Conservation (phyloP, 352 stramenopile species). For the Pythium aphanidermatum region DNA sequence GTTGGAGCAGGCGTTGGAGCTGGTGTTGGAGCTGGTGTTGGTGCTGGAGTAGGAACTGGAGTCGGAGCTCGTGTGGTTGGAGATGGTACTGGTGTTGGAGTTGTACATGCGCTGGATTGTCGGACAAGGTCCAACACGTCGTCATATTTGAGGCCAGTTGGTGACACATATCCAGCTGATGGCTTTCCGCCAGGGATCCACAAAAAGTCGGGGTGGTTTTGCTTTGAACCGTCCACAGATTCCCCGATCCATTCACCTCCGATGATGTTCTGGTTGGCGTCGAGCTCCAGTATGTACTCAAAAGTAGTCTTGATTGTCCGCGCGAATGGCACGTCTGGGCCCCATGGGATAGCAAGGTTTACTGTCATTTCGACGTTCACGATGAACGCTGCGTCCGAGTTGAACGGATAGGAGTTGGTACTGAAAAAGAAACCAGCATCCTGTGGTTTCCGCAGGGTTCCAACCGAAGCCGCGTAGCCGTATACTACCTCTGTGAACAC, state of each 20-base stretch:
- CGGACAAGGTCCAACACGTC: conserved; percentile 9
- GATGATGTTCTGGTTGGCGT: conserved; percentile 48
- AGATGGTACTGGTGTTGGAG: conserved; percentile 15
- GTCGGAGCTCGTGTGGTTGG: conserved; percentile 12
- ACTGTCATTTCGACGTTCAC: conserved; percentile 43
- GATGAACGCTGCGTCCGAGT: too few species aligned
- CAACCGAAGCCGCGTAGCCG: too few species aligned
- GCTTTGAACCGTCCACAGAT: conserved; percentile 37
- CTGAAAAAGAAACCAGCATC: too few species aligned
- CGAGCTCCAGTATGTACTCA: conserved; percentile 62
- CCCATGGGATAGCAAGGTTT: too few species aligned
- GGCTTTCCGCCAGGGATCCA: conserved; percentile 37
- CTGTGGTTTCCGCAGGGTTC: too few species aligned
- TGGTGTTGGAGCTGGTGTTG: not conserved
- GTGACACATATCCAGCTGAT: not conserved
- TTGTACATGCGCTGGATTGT: conserved; percentile 2
- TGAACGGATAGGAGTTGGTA: too few species aligned
- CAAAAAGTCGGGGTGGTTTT: conserved; percentile 61
- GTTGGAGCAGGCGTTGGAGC: not conserved
- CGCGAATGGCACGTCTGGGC: conserved; percentile 43
- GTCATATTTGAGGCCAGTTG: conserved; percentile 2
- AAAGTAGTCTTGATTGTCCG: conserved; percentile 51
- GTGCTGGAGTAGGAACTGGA: not conserved
- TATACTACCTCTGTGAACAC: conserved; percentile 31
- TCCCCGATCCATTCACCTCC: conserved; percentile 66